Evolutionary conservation across 257 asterid genomes (phyloP).

Genomic region (Salvia rosmarinus): DNA sequence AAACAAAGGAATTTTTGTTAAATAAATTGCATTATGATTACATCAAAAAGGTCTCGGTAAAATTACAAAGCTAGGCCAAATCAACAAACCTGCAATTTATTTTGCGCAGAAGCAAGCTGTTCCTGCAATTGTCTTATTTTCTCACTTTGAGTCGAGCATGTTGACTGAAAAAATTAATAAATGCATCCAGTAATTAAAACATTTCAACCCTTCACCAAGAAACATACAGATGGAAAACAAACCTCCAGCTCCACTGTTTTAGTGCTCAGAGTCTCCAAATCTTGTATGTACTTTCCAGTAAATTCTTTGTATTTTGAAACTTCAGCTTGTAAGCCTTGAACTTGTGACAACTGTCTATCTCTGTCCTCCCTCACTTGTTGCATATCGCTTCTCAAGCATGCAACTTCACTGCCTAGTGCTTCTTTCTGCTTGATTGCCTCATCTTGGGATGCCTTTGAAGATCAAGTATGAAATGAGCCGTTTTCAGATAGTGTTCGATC

Average conservation of each 20-base stretch:
- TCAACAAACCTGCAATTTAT: slow-evolving; percentile 62
- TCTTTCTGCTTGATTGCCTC: slow-evolving; percentile 79
- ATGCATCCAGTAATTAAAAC: slow-evolving; percentile 4
- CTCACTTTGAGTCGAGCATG: slow-evolving; percentile 66
- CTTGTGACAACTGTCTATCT: slow-evolving; percentile 61
- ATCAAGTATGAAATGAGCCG: slow-evolving; percentile 9
- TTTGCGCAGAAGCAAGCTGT: slow-evolving; percentile 65
- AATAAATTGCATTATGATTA: neutral
- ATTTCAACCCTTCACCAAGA: slow-evolving; percentile 4
- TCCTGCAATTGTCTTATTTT: slow-evolving; percentile 70
- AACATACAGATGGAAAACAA: slow-evolving; percentile 11
- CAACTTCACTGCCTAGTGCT: slow-evolving; percentile 66
- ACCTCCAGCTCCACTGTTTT: slow-evolving; percentile 79
- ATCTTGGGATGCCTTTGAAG: slow-evolving; percentile 65
- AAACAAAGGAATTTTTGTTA: neutral
- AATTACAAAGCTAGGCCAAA: slow-evolving; percentile 11
- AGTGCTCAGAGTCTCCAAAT: slow-evolving; percentile 52
- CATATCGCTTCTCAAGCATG: slow-evolving; percentile 68
- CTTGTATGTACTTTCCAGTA: slow-evolving; percentile 58
- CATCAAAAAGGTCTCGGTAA: neutral
- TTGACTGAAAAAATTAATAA: slow-evolving; percentile 53
- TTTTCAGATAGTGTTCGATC: too few species aligned
- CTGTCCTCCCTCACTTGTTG: slow-evolving; percentile 89
- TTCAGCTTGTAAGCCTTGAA: slow-evolving; percentile 59
- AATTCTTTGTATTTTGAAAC: slow-evolving; percentile 62